A percentile compares a stretch with the other conserved stretches of the same genome.
Evolutionary conservation across 164 flowering plant genomes (phyloP).

Genomic region (Malania oleifera): DNA sequence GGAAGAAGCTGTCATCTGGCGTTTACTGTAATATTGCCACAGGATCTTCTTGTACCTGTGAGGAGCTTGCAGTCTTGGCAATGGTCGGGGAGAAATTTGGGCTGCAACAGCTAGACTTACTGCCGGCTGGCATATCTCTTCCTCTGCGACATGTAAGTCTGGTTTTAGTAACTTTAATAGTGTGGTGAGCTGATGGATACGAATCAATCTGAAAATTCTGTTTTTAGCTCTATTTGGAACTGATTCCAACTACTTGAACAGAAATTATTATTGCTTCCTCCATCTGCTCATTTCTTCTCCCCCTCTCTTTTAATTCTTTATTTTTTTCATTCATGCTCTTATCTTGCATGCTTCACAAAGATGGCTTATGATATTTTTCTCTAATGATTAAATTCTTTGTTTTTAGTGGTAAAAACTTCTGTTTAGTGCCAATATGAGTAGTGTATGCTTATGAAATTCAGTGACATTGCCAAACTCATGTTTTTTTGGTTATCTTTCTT

Average conservation of each 20-base stretch:
- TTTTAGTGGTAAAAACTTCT: too few relatives aligned
- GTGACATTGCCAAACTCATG: too few relatives aligned
- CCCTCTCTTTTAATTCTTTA: not conserved
- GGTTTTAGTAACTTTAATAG: not conserved
- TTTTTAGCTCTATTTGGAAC: not conserved
- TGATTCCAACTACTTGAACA: not conserved
- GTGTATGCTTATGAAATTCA: too few relatives aligned
- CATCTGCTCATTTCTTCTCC: not conserved
- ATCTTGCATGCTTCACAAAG: too few relatives aligned
- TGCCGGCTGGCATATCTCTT: slow-evolving; percentile 92
- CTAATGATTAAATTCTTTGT: too few relatives aligned
- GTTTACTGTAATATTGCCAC: slow-evolving; percentile 62
- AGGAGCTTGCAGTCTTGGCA: slow-evolving; percentile 80
- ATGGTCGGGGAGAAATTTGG: slow-evolving; percentile 98
- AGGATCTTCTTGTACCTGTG: slow-evolving; percentile 53
- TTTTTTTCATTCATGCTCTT: too few relatives aligned
- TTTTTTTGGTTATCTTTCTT: too few relatives aligned
- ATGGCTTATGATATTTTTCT: too few relatives aligned
- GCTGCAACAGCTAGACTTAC: slow-evolving; percentile 68
- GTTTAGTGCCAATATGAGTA: too few relatives aligned
- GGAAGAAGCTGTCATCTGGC: slow-evolving; percentile 70
- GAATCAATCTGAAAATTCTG: not conserved
- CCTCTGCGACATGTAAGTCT: slow-evolving; percentile 90
- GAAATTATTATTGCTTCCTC: not conserved
- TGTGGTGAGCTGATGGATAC: not conserved